Percentiles rank a stretch among this genome's conserved stretches.
Evolutionary conservation across 108 stramenopile genomes (phyloP).

Genomic region (Pseudonitzschia multistriata): DNA sequence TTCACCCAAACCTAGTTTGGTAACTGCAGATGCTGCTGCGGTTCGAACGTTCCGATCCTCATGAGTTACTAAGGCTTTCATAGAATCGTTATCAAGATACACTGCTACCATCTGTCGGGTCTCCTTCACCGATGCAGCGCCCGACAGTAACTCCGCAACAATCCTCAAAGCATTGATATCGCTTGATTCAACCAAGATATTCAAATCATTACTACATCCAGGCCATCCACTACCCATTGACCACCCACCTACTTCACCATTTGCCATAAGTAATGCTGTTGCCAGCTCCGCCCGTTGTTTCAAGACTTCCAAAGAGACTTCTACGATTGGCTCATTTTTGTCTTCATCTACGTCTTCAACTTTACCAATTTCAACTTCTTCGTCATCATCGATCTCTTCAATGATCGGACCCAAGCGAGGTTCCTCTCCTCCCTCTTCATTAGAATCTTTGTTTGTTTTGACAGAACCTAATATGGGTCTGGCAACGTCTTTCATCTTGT

Average conservation of each 20-base stretch:
- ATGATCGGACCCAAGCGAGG: conserved; percentile 39
- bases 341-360: conserved; percentile 22
- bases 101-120: conserved; percentile 51
- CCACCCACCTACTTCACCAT: conserved; percentile 71
- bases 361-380: conserved; percentile 37
- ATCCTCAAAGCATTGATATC: conserved; percentile 72
- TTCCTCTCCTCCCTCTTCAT: conserved; percentile 30
- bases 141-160: conserved; percentile 76
- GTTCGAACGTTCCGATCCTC: conserved; percentile 71
- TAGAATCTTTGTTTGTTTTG: conserved; percentile 24
- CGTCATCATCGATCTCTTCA: conserved; percentile 70
- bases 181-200: conserved; percentile 50
- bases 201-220: conserved; percentile 43
- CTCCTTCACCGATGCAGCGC: conserved; percentile 72
- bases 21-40: conserved; percentile 80
- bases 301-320: conserved; percentile 34
- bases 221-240: conserved; percentile 67
- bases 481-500: conserved; percentile 51
- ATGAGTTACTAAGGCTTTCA: conserved; percentile 55
- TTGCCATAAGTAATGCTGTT: conserved; percentile 62
- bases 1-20: conserved; percentile 81
- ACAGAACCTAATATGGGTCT: conserved; percentile 38
- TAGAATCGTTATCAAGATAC: conserved; percentile 50
- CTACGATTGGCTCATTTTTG: background rate
- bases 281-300: conserved; percentile 70